Evolutionary conservation across 306 rosid genomes (phyloP), one percentile per base, ranked within the genome.

Genomic region (Coriaria nepalensis): DNA sequence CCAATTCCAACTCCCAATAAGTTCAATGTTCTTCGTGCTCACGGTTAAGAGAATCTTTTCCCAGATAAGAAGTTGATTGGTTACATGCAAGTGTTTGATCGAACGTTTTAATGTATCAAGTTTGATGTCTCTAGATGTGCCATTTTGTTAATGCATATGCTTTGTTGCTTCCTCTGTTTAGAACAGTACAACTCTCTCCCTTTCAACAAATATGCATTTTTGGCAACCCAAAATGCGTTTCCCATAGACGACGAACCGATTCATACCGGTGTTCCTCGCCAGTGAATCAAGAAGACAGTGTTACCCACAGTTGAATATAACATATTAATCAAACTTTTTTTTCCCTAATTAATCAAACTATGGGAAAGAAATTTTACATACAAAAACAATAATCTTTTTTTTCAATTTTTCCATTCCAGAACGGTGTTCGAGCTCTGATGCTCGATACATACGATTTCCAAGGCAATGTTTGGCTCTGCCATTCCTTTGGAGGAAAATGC

Each of bases 391-490:
- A 4, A 53, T 20, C 6, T 40, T 35, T 4, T 10, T n/a, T 20
- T 2, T 32, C 6, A 47, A 33, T 34, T 42, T 40, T 32, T 43
- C 5, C n/a, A 12, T 49, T 72, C 47, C 62, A 86, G 96, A 74
- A 77, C 36, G 97, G 97, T 33, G 93, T 78, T 50, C 73, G 97
- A 9, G 87, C 35, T 43, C 60, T 88, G 10, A 78, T 88, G 93
- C 70, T 88, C 4, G 97, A 88, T 54, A 78, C 94, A 2, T 88
- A 88, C 45, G 97, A 88, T 61, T 88, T 78, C 43, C 43, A 74
- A 2, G 90, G 75, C 45, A 84, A 67, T 33, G 83, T 88, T 4
- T 88, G 97, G 97, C 35, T 88, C 59, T 88, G 96, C 68, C 96
- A 88, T 70, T 88, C 96, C 33, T 78, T 75, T 42, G 61, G 66